Evolutionary conservation across 2,329 filamentous ascomycete genomes (phyloP), one percentile per base, ranked within the genome.

Genomic region (Fusarium lyarnte): DNA sequence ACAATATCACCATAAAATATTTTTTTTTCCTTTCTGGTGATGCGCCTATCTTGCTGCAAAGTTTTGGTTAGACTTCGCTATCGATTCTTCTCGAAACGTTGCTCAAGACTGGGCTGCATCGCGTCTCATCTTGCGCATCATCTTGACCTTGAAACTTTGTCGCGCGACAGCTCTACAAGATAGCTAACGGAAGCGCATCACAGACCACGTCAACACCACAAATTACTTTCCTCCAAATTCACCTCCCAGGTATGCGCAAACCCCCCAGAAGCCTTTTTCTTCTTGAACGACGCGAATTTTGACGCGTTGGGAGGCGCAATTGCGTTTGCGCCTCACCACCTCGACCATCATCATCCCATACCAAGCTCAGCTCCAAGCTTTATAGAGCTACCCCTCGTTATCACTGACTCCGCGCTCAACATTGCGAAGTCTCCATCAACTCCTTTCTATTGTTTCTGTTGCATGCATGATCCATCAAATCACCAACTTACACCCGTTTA

Each of bases 1-100:
- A 60, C 35, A 81, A 79, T 83, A 80, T 73, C 74, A 75, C 70
- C 72, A 73, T 73, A 69, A 78, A 76, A 82, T 78, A 79, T 80
- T 72, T 75, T 76, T 85, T 84, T 83, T 70, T 69, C 38, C 33
- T 27, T 75, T 76, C 74, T 69, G 47, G 67, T 42, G 58, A 69
- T 63, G 35, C 61, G 43, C 58, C 42, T 59, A 45, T 35, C 55
- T 72, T 67, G 52, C 67, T 38, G 66, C 65, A 63, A 53, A 54
- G 39, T 58, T 63, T 61, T 63, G 69, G 70, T 65, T 59, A 51
- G 35, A 59, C 74, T 72, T 78, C 42, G 53, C 62, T 47, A 55
- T 62, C 46, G 31, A 64, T 66, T 47, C 72, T 68, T 73, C 66
- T 75, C 16, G 45, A 54, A 70, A 58, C 61, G 68, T 66, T 72